These are phyloP conservation scores for Wickerhamomyces subpelliculosus DNA, from an alignment of 805 yeast species.

Conservation along the genomic window DNA sequence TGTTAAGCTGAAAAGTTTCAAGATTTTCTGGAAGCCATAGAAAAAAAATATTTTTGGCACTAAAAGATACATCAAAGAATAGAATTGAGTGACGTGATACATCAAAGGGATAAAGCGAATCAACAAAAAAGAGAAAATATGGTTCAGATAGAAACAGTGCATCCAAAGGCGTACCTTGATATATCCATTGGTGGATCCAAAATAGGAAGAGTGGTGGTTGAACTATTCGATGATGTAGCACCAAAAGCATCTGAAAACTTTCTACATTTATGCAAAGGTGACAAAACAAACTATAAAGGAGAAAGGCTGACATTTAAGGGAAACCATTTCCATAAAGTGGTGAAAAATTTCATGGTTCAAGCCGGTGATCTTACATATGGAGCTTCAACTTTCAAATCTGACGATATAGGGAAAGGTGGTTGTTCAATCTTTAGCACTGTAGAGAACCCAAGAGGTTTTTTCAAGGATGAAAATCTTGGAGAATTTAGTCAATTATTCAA, in stretches of 20 bases:
- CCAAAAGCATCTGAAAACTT: slow-evolving; percentile 54
- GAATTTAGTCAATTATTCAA: slow-evolving; percentile 39
- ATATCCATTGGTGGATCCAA: slow-evolving; percentile 34
- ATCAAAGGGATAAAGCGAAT: too few species aligned
- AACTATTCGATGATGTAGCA: slow-evolving; percentile 41
- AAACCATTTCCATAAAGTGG: slow-evolving; percentile 52
- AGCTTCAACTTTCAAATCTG: slow-evolving; percentile 18
- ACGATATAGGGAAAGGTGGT: slow-evolving; percentile 35
- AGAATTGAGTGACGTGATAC: too few species aligned
- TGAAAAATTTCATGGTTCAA: slow-evolving; percentile 66
- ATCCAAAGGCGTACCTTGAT: slow-evolving; percentile 38
- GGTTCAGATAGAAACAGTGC: slow-evolving; percentile 8
- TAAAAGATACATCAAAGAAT: too few species aligned
- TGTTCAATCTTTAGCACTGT: slow-evolving; percentile 32
- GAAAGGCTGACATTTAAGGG: slow-evolving; percentile 29
- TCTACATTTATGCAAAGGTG: slow-evolving; percentile 35
- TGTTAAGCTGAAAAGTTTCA: too few species aligned
- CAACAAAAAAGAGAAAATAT: slow-evolving; percentile 1
- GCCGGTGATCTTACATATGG: slow-evolving; percentile 53
- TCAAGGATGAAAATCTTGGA: slow-evolving; percentile 52
- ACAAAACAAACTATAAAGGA: slow-evolving; percentile 17
- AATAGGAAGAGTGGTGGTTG: slow-evolving; percentile 56
- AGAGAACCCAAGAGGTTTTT: slow-evolving; percentile 27
- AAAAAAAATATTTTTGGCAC: too few species aligned
- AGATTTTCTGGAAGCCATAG: too few species aligned